Percentiles rank a stretch among this genome's conserved stretches.
Conservation (phyloP, 1,284 basidiomycete species). For the Phaffia rhodozyma region DNA sequence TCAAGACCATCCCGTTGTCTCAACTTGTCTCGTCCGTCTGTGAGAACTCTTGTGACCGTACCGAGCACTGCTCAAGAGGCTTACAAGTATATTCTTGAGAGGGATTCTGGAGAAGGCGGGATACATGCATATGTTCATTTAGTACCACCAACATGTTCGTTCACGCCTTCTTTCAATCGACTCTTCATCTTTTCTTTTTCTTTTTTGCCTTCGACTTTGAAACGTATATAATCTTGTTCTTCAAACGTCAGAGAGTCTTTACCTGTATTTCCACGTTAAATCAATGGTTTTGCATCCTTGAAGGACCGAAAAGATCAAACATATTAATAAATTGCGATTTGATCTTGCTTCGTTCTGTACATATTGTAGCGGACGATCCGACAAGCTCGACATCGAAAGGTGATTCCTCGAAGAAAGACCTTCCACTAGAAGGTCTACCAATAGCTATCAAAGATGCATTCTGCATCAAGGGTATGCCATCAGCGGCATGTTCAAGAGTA, state of each 20-base stretch:
- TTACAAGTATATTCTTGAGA: constrained; percentile 1
- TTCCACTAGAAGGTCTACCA: constrained; percentile 24
- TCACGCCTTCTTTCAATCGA: too few relatives aligned
- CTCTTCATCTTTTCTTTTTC: too few relatives aligned
- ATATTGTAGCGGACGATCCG: too few relatives aligned
- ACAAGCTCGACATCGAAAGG: too few relatives aligned
- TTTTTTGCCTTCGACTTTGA: background rate
- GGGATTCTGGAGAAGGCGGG: constrained; percentile 7
- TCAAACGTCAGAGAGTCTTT: background rate
- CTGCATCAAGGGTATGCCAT: constrained; percentile 50
- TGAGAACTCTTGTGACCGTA: too few relatives aligned
- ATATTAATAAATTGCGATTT: background rate
- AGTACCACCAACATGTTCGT: background rate
- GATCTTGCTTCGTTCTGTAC: too few relatives aligned
- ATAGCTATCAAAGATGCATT: constrained; percentile 82
- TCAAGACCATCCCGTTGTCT: too few relatives aligned
- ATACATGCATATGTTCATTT: constrained; percentile 11
- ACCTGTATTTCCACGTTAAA: background rate
- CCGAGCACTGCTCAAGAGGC: background rate
- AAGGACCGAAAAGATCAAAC: background rate
- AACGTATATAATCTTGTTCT: background rate
- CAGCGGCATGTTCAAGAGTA: constrained; percentile 67
- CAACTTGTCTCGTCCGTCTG: too few relatives aligned
- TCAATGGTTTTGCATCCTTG: too few relatives aligned
- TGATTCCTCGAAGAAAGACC: constrained; percentile 12